Percentiles rank a stretch among this genome's conserved stretches.
These are phyloP conservation scores for Leishmania aethiopica DNA, from an alignment of 208 protist species.

Conservation along the genomic window DNA sequence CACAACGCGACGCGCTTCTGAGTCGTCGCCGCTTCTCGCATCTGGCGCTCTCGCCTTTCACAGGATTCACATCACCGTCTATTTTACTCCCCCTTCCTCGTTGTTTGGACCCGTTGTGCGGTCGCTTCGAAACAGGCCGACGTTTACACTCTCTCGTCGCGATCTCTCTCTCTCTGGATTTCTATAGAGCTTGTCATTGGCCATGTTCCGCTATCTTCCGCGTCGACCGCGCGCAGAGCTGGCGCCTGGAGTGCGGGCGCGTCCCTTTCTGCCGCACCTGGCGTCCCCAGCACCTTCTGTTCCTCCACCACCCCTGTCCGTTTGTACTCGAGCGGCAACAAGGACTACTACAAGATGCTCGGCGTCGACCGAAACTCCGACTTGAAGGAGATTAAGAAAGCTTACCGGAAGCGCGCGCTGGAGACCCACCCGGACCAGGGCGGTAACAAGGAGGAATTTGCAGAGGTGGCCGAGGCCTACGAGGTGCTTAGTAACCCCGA, in stretches of 20 bases:
- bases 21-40: neutral
- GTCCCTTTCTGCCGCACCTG: neutral
- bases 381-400: conserved; percentile 86
- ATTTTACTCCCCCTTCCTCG: neutral
- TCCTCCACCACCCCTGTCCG: conserved; percentile 26
- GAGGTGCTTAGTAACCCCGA: conserved; percentile 96
- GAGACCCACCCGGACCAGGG: conserved; percentile 93
- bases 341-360: conserved; percentile 92
- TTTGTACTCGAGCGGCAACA: conserved; percentile 52
- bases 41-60: neutral
- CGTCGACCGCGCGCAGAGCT: conserved; percentile 11
- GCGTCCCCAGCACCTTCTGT: conserved; percentile 15
- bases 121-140: neutral
- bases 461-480: conserved; percentile 95
- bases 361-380: conserved; percentile 68
- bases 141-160: neutral
- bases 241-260: neutral
- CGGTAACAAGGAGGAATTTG: conserved; percentile 93
- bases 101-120: neutral
- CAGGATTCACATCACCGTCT: neutral
- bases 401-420: conserved; percentile 90
- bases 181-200: neutral
- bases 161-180: neutral
- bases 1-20: neutral
- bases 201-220: conserved; percentile 27